Conservation (phyloP, 1,284 basidiomycete genomes). For the Trichosporon sp. region DNA sequence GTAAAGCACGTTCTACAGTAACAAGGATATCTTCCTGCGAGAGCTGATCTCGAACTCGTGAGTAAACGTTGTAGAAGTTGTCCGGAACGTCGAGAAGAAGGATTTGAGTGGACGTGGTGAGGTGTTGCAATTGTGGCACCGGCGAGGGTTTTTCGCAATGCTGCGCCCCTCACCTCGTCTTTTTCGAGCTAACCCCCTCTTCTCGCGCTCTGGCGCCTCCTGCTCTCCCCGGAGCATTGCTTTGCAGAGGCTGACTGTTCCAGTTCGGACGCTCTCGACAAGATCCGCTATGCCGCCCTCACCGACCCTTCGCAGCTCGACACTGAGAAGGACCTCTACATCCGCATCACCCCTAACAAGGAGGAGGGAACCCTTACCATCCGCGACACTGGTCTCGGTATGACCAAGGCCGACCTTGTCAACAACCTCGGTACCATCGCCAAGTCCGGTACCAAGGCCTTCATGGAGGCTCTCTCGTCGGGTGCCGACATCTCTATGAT, state of each 20-base stretch:
- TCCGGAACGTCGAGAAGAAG: too few relatives aligned
- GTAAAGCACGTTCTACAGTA: constrained; percentile 83
- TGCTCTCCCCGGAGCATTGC: too few relatives aligned
- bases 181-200: too few relatives aligned
- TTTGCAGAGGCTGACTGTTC: not conserved
- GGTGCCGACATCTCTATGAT: constrained; percentile 90
- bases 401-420: constrained; percentile 74
- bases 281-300: constrained; percentile 85
- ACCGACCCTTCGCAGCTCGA: constrained; percentile 89
- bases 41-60: constrained; percentile 66
- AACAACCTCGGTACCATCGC: constrained; percentile 97
- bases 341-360: constrained; percentile 91
- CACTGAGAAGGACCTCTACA: constrained; percentile 82
- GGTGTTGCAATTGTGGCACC: too few relatives aligned
- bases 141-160: too few relatives aligned
- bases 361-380: constrained; percentile 90
- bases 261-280: constrained; percentile 89
- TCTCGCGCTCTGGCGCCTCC: too few relatives aligned
- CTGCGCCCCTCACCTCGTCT: too few relatives aligned
- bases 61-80: too few relatives aligned
- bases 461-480: constrained; percentile 79
- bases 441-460: constrained; percentile 81
- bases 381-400: constrained; percentile 96
- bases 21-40: constrained; percentile 75
- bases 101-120: too few relatives aligned